A percentile compares a stretch with the other conserved stretches of the same genome.
These are phyloP conservation scores for Exserohilum rostratum DNA, from an alignment of 2,329 filamentous ascomycete genomes.

Conservation along the genomic window DNA sequence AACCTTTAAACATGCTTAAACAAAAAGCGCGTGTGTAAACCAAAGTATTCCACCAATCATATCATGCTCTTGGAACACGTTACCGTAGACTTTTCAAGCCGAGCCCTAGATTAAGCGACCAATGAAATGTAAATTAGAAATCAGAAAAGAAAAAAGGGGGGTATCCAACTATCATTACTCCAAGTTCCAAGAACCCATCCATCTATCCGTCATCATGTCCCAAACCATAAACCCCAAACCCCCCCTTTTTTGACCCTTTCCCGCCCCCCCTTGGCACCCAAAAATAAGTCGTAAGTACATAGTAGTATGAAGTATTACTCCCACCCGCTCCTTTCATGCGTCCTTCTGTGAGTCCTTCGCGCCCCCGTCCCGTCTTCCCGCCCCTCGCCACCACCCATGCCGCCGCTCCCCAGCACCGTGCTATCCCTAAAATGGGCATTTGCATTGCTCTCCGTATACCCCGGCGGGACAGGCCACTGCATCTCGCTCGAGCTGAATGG, in stretches of 20 bases:
- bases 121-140: neutral
- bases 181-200: too few species aligned
- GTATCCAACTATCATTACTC: neutral
- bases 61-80: too few species aligned
- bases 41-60: neutral
- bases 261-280: too few species aligned
- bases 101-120: too few species aligned
- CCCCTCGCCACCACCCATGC: neutral
- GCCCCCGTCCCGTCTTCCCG: neutral
- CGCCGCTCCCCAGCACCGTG: constrained; percentile 6
- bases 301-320: too few species aligned
- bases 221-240: too few species aligned
- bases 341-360: constrained; percentile 10
- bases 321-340: constrained; percentile 18
- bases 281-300: too few species aligned
- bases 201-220: too few species aligned
- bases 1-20: too few species aligned
- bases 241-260: neutral
- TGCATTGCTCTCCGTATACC: constrained; percentile 19
- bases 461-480: constrained; percentile 28
- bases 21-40: neutral
- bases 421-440: constrained; percentile 14
- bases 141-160: neutral
- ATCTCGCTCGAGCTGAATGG: constrained; percentile 23
- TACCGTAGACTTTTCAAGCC: too few species aligned